Evolutionary conservation across 2,329 filamentous ascomycete species (phyloP).

Genomic region (Penicillium freii): DNA sequence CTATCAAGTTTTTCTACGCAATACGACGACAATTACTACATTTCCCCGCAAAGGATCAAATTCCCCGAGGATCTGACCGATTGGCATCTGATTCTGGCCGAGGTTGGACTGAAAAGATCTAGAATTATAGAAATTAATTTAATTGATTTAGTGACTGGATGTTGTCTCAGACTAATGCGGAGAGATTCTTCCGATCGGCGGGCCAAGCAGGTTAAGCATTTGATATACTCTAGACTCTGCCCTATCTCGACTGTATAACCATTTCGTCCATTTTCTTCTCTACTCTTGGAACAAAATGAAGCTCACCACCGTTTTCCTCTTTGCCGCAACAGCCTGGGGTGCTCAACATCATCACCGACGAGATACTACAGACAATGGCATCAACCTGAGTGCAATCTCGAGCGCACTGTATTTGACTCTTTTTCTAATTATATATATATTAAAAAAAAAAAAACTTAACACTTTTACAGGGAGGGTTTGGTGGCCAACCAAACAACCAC

Average conservation of each 20-base stretch:
- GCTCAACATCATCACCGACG: slow-evolving; percentile 16
- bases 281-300: slow-evolving; percentile 15
- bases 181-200: slow-evolving; percentile 2
- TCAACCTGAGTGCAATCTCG: slow-evolving; percentile 21
- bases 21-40: not conserved
- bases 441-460: not conserved
- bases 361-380: slow-evolving; percentile 13
- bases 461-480: too few species aligned
- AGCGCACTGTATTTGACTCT: slow-evolving; percentile 20
- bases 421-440: not conserved
- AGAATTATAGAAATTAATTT: not conserved
- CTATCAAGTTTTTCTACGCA: not conserved
- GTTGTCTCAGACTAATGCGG: not conserved
- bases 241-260: not conserved
- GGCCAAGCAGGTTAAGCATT: slow-evolving; percentile 16
- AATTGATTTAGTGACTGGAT: not conserved
- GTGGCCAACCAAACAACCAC: too few species aligned
- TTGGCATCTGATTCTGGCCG: slow-evolving; percentile 5
- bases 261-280: not conserved
- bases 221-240: slow-evolving; percentile 13
- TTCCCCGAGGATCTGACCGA: not conserved
- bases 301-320: slow-evolving; percentile 12
- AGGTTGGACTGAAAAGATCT: slow-evolving; percentile 2
- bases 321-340: slow-evolving; percentile 16
- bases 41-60: not conserved